Percentiles rank a stretch among this genome's conserved stretches.
phyloP scores from a whole-genome alignment of 2,329 filamentous ascomycete species.

The Huntiella omanensis region DNA sequence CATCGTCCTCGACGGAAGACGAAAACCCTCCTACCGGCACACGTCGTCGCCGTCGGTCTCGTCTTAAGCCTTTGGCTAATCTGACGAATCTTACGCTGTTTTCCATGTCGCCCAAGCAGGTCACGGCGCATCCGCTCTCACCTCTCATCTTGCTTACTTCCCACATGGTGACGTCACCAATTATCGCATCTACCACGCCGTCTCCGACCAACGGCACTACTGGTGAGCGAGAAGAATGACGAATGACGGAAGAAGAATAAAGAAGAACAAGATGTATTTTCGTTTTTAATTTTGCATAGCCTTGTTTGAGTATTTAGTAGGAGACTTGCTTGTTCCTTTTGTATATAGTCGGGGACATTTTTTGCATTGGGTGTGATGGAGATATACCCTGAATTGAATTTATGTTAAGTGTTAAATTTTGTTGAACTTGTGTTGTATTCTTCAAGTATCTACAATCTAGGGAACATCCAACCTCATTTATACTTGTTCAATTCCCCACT shows the following conservation, averaged over 20 bases:
- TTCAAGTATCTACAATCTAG: too few species aligned
- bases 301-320: too few species aligned
- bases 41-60: conserved; percentile 5
- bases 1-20: too few species aligned
- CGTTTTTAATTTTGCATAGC: not conserved
- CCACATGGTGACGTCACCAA: conserved; percentile 22
- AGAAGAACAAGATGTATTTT: not conserved
- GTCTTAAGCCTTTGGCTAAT: conserved; percentile 4
- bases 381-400: too few species aligned
- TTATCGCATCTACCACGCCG: conserved; percentile 20
- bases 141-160: conserved; percentile 5
- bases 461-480: too few species aligned
- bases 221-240: not conserved
- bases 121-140: conserved; percentile 9
- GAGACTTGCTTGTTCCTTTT: too few species aligned
- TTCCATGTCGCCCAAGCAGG: conserved; percentile 9
- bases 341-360: too few species aligned
- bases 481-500: too few species aligned
- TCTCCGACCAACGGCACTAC: conserved; percentile 17
- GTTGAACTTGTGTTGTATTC: too few species aligned
- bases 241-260: not conserved
- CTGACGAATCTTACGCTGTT: conserved; percentile 9
- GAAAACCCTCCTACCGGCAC: too few species aligned
- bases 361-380: too few species aligned
- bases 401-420: too few species aligned